Conservation (phyloP, 441 rosid species). For the Breynia disticha region DNA sequence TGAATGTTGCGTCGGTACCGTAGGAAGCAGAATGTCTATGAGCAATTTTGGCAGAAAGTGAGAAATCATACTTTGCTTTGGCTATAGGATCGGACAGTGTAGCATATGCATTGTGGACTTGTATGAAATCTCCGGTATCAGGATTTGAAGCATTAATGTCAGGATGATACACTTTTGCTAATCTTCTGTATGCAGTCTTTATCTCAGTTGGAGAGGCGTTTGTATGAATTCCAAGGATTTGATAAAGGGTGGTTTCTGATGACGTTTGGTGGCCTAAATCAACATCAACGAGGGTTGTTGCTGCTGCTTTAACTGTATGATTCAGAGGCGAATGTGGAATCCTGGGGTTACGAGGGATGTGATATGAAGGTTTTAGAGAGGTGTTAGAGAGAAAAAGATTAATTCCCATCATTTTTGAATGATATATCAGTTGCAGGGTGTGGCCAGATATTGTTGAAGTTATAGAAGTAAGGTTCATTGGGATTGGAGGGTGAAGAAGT, state of each 20-base stretch:
- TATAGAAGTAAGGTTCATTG: too few relatives aligned
- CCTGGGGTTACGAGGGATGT: neutral
- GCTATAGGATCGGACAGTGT: conserved; percentile 23
- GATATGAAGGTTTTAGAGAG: neutral
- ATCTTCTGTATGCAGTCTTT: conserved; percentile 23
- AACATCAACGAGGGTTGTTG: neutral
- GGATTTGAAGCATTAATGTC: conserved; percentile 8
- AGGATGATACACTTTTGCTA: conserved; percentile 29
- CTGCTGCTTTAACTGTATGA: neutral
- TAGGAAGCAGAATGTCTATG: conserved; percentile 1
- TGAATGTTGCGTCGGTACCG: neutral
- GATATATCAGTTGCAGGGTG: too few relatives aligned
- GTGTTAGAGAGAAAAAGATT: neutral
- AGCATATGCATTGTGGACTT: conserved; percentile 25
- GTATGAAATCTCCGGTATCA: conserved; percentile 8
- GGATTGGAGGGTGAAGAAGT: neutral
- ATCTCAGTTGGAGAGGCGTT: conserved; percentile 18
- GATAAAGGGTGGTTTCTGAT: conserved; percentile 7
- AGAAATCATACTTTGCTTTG: conserved; percentile 22
- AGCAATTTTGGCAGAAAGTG: conserved; percentile 9
- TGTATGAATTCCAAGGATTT: conserved; percentile 16
- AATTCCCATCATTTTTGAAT: conserved; percentile 3
- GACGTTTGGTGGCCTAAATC: neutral
- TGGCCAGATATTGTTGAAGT: neutral
- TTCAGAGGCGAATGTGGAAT: neutral